Base-by-base conservation (phyloP, 257 asterid species). In the Schizonepeta tenuifolia region DNA sequence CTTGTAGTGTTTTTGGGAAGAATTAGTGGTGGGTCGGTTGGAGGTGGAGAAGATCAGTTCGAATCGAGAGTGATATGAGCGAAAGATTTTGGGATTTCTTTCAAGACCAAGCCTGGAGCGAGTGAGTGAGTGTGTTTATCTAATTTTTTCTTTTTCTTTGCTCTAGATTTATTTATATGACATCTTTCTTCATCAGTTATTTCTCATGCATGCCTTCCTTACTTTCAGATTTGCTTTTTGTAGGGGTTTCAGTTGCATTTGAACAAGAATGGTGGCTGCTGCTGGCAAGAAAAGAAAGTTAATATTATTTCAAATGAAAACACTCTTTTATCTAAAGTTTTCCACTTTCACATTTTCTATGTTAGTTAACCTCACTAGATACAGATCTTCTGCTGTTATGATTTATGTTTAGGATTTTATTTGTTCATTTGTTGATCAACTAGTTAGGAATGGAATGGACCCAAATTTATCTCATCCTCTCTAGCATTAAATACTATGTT, bases 41-140 rank as follows among this genome's bases (percentile, higher is more conserved):
- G 93, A 86, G 81, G 97, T 89, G 75, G 97, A 89, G 81, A 89
- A 88, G 85, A 94, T 91, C 85, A 91, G 93, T 71, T 9, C 41
- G 41, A 31, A 31, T 82, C 89, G 82, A 83, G 89, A 69, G 97
- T 91, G 49, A 77, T 84, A 5, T 31, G 26, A n/a, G 28, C 3
- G 2, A 26, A 26, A 1, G 28, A 84, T 74, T 83, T 64, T 72
- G 81, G 84, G 69, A 78, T 80, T 84, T 88, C 95, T 54, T 88
- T 83, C 74, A 91, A 86, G 83, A 73, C 95, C 18, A 84, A 82
- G 50, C 67, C 92, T 71, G 97, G 97, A 24, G 91, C 51, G 97
- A 50, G 13, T n/a, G 96, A 85, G 97, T 67, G 40, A 22, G 18
- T 24, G 33, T 54, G 15, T 9, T 0, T 2, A 0, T 22, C 33